Evolutionary conservation across 345 rosid genomes (phyloP).

Genomic region (Bruguiera sexangula): DNA sequence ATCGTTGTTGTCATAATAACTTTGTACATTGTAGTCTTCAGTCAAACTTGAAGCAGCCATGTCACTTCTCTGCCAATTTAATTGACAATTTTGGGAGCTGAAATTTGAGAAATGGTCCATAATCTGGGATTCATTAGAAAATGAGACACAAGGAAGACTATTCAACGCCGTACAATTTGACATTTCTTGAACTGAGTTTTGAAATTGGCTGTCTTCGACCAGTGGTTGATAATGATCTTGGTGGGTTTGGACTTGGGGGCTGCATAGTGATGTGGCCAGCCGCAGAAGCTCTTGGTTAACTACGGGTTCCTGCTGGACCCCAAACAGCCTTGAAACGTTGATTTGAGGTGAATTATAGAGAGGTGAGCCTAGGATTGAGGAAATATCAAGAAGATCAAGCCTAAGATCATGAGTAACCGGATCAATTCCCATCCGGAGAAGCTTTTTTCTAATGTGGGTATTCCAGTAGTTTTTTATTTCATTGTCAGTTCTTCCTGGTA

Average conservation of each 20-base stretch:
- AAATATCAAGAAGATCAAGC: conserved; percentile 25
- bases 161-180: conserved; percentile 28
- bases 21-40: conserved; percentile 22
- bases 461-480: conserved; percentile 34
- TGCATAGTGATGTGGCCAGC: conserved; percentile 40
- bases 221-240: conserved; percentile 11
- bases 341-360: conserved; percentile 14
- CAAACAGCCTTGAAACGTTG: conserved; percentile 15
- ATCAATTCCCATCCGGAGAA: conserved; percentile 27
- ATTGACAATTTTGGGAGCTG: conserved; percentile 3
- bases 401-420: conserved; percentile 29
- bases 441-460: conserved; percentile 27
- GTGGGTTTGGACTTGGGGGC: conserved; percentile 21
- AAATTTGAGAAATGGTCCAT: conserved; percentile 12
- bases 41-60: conserved; percentile 27
- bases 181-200: conserved; percentile 31
- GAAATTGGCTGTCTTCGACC: conserved; percentile 32
- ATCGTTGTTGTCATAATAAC: background rate
- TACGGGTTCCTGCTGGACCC: conserved; percentile 3
- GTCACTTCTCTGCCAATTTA: conserved; percentile 7
- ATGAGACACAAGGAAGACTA: conserved; percentile 21
- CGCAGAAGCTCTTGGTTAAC: conserved; percentile 38
- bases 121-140: conserved; percentile 30
- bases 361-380: conserved; percentile 18
- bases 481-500: conserved; percentile 28